Conservation (phyloP, 2,329 filamentous ascomycete genomes). For the Pseudogymnoascus sp. region DNA sequence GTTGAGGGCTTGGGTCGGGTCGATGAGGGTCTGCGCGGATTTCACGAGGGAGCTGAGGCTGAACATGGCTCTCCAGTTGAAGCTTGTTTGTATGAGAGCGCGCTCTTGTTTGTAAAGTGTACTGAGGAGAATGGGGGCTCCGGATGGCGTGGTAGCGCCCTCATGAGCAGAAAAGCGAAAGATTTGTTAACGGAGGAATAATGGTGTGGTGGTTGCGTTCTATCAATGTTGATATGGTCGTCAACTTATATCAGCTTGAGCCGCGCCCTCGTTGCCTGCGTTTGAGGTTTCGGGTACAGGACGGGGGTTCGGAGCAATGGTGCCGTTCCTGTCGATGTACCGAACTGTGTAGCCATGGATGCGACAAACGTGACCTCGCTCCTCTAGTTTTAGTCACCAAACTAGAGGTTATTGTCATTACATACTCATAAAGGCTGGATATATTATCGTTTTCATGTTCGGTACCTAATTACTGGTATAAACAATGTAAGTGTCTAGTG, state of each 20-base stretch:
- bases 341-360: background rate
- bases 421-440: background rate
- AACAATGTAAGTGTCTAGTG: background rate
- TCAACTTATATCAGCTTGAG: background rate
- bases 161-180: background rate
- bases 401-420: background rate
- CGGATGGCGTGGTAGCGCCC: background rate
- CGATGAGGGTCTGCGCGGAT: slow-evolving; percentile 91
- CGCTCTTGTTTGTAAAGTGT: background rate
- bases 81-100: background rate
- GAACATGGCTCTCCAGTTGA: slow-evolving; percentile 42
- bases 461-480: background rate
- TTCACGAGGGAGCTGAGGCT: slow-evolving; percentile 76
- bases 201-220: background rate
- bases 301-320: background rate
- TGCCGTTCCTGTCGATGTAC: background rate
- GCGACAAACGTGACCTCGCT: background rate
- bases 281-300: slow-evolving; percentile 4
- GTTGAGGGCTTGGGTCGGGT: slow-evolving; percentile 70
- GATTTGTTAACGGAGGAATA: background rate
- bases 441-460: background rate
- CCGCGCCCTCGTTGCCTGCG: background rate
- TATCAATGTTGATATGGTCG: background rate
- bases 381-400: background rate
- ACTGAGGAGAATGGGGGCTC: slow-evolving; percentile 4